Evolutionary conservation across 2,329 filamentous ascomycete species (phyloP).

Genomic region (Nigrograna mackinnonii): DNA sequence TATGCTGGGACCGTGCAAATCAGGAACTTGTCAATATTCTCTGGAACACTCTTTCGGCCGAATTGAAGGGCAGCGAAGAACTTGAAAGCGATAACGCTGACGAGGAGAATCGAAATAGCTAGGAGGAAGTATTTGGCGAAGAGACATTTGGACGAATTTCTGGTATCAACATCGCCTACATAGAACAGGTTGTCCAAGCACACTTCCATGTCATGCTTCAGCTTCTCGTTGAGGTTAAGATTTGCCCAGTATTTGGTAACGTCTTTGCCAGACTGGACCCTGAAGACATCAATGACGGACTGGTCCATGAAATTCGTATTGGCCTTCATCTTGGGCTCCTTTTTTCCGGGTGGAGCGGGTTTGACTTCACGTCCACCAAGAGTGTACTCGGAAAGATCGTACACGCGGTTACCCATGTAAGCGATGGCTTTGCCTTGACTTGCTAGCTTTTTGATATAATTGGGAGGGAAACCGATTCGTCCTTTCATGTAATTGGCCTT

Average conservation of each 20-base stretch:
- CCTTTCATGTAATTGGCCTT: slow-evolving; percentile 83
- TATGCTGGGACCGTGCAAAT: slow-evolving; percentile 98
- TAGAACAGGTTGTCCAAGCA: slow-evolving; percentile 97
- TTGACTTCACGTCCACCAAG: slow-evolving; percentile 71
- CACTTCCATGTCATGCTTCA: slow-evolving; percentile 71
- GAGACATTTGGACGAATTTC: slow-evolving; percentile 80
- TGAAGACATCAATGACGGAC: slow-evolving; percentile 76
- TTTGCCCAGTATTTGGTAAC: slow-evolving; percentile 82
- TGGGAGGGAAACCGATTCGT: slow-evolving; percentile 77
- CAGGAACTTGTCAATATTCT: slow-evolving; percentile 97
- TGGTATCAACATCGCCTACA: slow-evolving; percentile 86
- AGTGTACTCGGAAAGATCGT: slow-evolving; percentile 86
- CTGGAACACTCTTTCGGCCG: slow-evolving; percentile 84
- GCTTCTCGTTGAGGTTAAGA: slow-evolving; percentile 60
- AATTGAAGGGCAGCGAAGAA: slow-evolving; percentile 97
- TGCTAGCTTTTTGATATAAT: slow-evolving; percentile 75
- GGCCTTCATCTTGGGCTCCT: slow-evolving; percentile 43
- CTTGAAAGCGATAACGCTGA: slow-evolving; percentile 87
- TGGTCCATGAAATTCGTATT: slow-evolving; percentile 81
- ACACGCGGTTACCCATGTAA: slow-evolving; percentile 78
- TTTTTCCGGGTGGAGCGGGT: slow-evolving; percentile 56
- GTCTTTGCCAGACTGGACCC: slow-evolving; percentile 74
- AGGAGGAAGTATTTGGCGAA: slow-evolving; percentile 91
- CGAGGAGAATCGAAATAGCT: slow-evolving; percentile 79
- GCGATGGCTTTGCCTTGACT: slow-evolving; percentile 70